These are phyloP conservation scores for Antitrichia curtipendula DNA, from an alignment of 225 moss, liverwort and hornwort genomes.

Conservation along the genomic window DNA sequence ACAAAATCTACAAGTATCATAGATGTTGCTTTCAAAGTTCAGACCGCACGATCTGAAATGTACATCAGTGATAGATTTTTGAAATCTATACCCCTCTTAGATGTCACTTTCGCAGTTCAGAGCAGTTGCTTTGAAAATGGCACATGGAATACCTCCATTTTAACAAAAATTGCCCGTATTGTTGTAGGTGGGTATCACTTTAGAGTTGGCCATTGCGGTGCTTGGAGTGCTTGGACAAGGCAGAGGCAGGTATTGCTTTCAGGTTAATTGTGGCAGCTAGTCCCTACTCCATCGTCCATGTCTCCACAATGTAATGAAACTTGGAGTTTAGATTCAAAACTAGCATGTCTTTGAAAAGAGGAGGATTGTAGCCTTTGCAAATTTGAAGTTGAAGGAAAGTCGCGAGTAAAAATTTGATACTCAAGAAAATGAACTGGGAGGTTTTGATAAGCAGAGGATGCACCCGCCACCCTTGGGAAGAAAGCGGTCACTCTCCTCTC, in stretches of 20 bases:
- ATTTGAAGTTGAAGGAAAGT: neutral
- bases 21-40: too few relatives aligned
- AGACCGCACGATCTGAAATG: too few relatives aligned
- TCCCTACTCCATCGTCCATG: rapidly evolving
- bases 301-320: neutral
- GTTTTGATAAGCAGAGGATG: neutral
- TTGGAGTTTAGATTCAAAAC: neutral
- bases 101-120: too few relatives aligned
- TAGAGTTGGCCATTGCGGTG: neutral
- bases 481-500: too few relatives aligned
- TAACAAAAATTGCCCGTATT: too few relatives aligned
- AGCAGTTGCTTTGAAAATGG: too few relatives aligned
- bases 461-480: neutral
- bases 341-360: neutral
- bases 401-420: neutral
- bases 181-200: neutral
- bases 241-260: neutral
- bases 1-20: too few relatives aligned
- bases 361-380: too few relatives aligned
- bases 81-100: too few relatives aligned
- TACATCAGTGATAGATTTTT: too few relatives aligned
- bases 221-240: neutral
- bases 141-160: too few relatives aligned
- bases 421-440: neutral
- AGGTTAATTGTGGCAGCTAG: neutral